Evolutionary conservation across 2,329 filamentous ascomycete genomes (phyloP).

Genomic region (Fusarium pininemorale): DNA sequence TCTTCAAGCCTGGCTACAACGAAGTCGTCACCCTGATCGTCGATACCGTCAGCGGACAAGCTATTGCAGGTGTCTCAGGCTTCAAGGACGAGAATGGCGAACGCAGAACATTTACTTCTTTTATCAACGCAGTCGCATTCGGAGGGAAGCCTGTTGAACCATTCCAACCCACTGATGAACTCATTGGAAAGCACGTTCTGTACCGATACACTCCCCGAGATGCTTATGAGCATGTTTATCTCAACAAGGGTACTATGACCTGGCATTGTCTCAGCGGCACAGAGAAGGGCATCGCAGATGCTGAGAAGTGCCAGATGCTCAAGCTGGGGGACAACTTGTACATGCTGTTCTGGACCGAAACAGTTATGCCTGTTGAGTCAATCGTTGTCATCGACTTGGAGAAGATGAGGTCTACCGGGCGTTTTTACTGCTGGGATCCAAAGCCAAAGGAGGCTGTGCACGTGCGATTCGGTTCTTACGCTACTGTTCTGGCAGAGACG

Average conservation of each 20-base stretch:
- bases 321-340: conserved; percentile 17
- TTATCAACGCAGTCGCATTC: conserved; percentile 1
- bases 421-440: conserved; percentile 29
- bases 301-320: conserved; percentile 19
- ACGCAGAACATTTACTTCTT: conserved; percentile 14
- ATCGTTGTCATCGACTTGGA: conserved; percentile 23
- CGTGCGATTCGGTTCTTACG: conserved; percentile 18
- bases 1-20: conserved; percentile 16
- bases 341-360: conserved; percentile 30
- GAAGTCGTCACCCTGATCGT: conserved; percentile 16
- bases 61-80: conserved; percentile 1
- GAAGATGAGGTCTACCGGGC: conserved; percentile 19
- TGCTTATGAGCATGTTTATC: conserved; percentile 24
- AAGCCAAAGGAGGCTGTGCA: conserved; percentile 21
- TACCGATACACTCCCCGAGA: conserved; percentile 19
- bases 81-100: background rate
- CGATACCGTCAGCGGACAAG: background rate
- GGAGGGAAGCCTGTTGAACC: background rate
- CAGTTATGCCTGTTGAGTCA: conserved; percentile 23
- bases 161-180: conserved; percentile 6
- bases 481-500: conserved; percentile 11
- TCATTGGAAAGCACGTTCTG: conserved; percentile 23
- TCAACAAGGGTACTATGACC: conserved; percentile 21
- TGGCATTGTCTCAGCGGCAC: conserved; percentile 28
- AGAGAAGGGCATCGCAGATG: conserved; percentile 20